Percentiles rank a stretch among this genome's conserved stretches.
phyloP scores from a whole-genome alignment of 768 basidiomycete species.

The Lactarius hatsudake region DNA sequence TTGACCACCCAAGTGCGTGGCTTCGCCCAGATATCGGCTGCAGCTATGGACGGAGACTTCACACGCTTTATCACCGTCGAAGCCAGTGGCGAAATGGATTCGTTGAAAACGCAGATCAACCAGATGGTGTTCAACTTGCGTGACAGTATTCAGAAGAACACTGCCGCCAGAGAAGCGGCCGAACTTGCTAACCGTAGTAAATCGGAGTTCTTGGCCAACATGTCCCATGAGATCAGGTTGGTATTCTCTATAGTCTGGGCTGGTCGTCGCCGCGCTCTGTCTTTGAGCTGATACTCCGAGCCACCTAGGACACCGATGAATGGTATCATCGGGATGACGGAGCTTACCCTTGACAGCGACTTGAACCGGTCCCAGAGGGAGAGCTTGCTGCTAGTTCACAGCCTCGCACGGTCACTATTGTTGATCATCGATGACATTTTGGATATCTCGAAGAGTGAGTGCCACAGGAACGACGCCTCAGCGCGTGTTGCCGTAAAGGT shows the following conservation, averaged over 20 bases:
- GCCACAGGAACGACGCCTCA: conserved; percentile 6
- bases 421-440: conserved; percentile 99
- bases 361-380: conserved; percentile 92
- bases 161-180: conserved; percentile 93
- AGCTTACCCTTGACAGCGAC: conserved; percentile 94
- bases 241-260: conserved; percentile 32
- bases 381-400: conserved; percentile 93
- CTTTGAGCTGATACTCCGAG: background rate
- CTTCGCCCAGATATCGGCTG: conserved; percentile 97
- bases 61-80: conserved; percentile 99
- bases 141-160: conserved; percentile 98
- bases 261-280: background rate
- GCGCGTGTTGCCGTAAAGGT: background rate
- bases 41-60: conserved; percentile 98
- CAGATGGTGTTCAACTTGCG: conserved; percentile 99
- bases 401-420: conserved; percentile 85
- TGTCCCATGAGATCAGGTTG: conserved; percentile 94
- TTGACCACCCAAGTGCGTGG: conserved; percentile 98
- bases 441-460: conserved; percentile 98
- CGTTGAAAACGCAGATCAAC: conserved; percentile 97
- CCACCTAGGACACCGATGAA: conserved; percentile 94
- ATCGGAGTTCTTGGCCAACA: conserved; percentile 98
- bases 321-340: conserved; percentile 99
- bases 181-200: conserved; percentile 97
- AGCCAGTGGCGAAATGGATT: conserved; percentile 98